Evolutionary conservation across 371 early-diverging fungal species (phyloP).

Genomic region (Rhizopus microsporus): DNA sequence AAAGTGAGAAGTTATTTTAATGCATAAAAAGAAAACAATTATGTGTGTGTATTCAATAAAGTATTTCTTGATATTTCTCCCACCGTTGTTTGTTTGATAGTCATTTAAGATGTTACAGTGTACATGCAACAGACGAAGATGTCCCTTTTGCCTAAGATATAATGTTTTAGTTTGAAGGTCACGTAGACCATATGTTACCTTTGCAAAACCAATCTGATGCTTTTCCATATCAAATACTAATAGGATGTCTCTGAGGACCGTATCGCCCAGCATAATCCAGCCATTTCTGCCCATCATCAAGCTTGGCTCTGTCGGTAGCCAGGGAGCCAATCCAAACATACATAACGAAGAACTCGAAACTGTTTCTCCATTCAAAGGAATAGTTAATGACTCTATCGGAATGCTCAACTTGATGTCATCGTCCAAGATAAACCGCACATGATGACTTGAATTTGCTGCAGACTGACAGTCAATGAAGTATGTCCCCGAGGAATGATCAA

Average conservation of each 20-base stretch:
- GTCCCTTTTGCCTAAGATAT: no score
- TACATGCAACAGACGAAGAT: no score
- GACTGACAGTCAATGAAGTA: conserved; percentile 34
- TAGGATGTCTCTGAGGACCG: conserved; percentile 44
- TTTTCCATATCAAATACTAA: conserved; percentile 50
- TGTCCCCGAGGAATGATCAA: conserved; percentile 34
- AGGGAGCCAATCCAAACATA: conserved; percentile 50
- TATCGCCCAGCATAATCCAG: conserved; percentile 44
- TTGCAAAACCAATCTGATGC: conserved; percentile 42
- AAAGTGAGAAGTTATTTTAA: conserved; percentile 35
- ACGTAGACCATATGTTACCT: conserved; percentile 2
- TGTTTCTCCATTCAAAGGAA: conserved; percentile 26
- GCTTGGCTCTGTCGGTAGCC: conserved; percentile 22
- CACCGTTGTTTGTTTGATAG: no score
- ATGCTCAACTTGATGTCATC: conserved; percentile 10
- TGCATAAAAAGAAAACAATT: conserved; percentile 5
- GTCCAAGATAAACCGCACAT: conserved; percentile 6
- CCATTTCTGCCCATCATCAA: conserved; percentile 23
- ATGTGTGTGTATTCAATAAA: no score
- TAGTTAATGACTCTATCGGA: conserved; percentile 26
- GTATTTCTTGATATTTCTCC: no score
- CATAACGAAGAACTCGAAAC: conserved; percentile 15
- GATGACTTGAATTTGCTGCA: not conserved
- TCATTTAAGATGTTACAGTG: no score
- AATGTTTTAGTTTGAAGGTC: not conserved